Conservation (phyloP, 352 stramenopile species). For the Thraustochytrium sp. region DNA sequence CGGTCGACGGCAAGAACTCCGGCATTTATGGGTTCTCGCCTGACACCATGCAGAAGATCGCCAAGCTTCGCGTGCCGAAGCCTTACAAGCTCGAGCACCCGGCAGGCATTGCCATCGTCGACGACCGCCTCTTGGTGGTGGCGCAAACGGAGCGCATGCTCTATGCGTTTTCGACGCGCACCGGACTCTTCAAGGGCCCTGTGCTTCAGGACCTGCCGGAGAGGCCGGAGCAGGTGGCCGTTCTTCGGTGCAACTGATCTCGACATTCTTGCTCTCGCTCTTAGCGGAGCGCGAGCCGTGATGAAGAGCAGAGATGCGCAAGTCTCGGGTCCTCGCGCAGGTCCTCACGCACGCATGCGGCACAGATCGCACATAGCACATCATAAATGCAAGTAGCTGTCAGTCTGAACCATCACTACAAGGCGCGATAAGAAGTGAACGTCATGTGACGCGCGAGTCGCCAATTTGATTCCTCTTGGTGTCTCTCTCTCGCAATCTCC, state of each 20-base stretch:
- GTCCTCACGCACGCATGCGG: too few relatives aligned
- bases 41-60: not conserved
- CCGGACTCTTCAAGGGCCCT: conserved; percentile 17
- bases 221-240: conserved; percentile 7
- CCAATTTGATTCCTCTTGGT: too few relatives aligned
- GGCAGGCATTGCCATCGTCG: not conserved
- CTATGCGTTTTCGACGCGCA: not conserved
- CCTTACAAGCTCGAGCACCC: conserved; percentile 16
- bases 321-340: too few relatives aligned
- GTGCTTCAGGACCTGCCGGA: conserved; percentile 3
- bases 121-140: conserved; percentile 2
- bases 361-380: too few relatives aligned
- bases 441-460: too few relatives aligned
- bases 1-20: not conserved
- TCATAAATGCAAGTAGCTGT: too few relatives aligned
- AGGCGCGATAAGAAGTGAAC: too few relatives aligned
- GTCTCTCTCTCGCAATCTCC: too few relatives aligned
- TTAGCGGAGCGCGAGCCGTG: too few relatives aligned
- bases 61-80: not conserved
- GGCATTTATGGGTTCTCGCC: not conserved
- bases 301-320: too few relatives aligned
- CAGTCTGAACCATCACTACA: too few relatives aligned
- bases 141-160: not conserved
- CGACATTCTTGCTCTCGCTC: too few relatives aligned
- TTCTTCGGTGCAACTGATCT: not conserved